Evolutionary conservation across 2,329 filamentous ascomycete genomes (phyloP), one percentile per base, ranked within the genome.

Genomic region (Microdochium bolleyi): DNA sequence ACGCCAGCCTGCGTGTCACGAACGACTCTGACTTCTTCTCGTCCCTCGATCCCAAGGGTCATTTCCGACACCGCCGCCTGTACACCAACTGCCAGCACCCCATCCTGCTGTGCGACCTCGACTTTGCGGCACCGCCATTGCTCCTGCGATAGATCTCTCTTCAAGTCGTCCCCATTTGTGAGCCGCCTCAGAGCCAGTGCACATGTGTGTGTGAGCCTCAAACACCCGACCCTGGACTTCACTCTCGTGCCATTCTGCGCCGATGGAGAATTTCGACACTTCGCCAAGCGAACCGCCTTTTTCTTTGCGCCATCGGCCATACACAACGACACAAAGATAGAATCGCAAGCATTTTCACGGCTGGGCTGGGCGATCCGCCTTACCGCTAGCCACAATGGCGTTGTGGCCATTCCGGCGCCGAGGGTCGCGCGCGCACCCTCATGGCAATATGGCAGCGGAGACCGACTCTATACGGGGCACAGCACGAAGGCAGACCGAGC

Each of bases 361-460:
- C 19, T 46, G n/a, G 7, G 9, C 14, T 21, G 14, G 41, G 9
- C 41, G 16, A 46, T 10, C 8, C 54, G 37, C 51, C 48, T 34
- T 44, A 54, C 51, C 38, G 19, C 41, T 49, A 50, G 53, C 50
- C 58, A 68, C 57, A 53, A 92, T 92, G 88, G 83, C 85, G 67
- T 74, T 92, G 70, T 95, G 89, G 90, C 88, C 85, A 56, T 95
- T 95, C 70, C 79, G 85, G 70, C 84, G 86, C 64, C 85, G 79
- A 72, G 85, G 80, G 71, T 85, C 83, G 70, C 84, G 84, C 70
- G 82, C 76, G 70, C 75, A 77, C 64, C 69, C 75, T 57, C 71
- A 73, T 55, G 73, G 53, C 2, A 46, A 7, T 22, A 46, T 19
- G 13, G 19, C 46, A 51, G 49, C 24, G 41, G 37, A 49, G 49